Evolutionary conservation across 768 basidiomycete genomes (phyloP).

Genomic region (Tephrocybe sp.): DNA sequence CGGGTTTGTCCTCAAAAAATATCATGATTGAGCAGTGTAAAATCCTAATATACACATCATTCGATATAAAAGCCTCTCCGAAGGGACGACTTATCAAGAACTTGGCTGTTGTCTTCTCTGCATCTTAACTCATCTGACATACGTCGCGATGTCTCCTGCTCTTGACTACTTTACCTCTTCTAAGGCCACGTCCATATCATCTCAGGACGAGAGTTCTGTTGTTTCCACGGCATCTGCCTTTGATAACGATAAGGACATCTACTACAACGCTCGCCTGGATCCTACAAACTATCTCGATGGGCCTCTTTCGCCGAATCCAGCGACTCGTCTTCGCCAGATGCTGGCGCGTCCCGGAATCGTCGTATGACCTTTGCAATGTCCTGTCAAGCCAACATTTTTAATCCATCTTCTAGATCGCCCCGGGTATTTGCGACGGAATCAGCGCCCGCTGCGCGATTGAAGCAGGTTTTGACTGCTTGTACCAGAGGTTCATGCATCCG

Average conservation of each 20-base stretch:
- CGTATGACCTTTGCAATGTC: conserved; percentile 47
- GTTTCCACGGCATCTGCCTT: conserved; percentile 1
- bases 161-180: conserved; percentile 21
- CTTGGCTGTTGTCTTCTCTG: not conserved
- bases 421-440: conserved; percentile 81
- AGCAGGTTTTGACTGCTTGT: conserved; percentile 75
- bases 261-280: conserved; percentile 70
- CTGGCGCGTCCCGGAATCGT: conserved; percentile 74
- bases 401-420: conserved; percentile 50
- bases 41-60: not conserved
- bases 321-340: conserved; percentile 72
- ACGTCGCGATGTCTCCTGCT: conserved; percentile 19
- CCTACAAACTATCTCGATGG: conserved; percentile 69
- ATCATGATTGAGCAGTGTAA: not conserved
- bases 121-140: not conserved
- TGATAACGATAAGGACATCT: conserved; percentile 30
- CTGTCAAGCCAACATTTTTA: not conserved
- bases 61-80: conserved; percentile 8
- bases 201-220: conserved; percentile 3
- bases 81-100: no score
- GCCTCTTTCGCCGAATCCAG: conserved; percentile 64
- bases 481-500: conserved; percentile 56
- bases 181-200: conserved; percentile 6
- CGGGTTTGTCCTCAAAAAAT: not conserved
- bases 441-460: conserved; percentile 79